phyloP scores from a whole-genome alignment of 768 basidiomycete species.

The Termitomyces sp. region DNA sequence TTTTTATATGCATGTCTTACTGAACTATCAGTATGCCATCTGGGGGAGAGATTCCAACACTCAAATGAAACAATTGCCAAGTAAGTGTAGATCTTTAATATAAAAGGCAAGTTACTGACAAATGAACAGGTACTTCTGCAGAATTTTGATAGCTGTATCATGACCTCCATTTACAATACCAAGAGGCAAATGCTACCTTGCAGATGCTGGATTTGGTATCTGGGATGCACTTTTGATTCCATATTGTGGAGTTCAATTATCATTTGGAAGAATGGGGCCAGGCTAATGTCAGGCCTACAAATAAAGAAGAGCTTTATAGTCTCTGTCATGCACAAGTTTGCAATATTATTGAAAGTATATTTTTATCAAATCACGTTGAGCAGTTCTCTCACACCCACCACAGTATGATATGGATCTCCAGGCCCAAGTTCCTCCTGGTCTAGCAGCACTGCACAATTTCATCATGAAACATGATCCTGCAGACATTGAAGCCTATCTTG shows the following conservation, averaged over 20 bases:
- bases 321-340: no score
- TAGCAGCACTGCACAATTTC: constrained; percentile 16
- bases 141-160: not conserved
- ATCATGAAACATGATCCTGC: constrained; percentile 24
- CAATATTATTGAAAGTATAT: no score
- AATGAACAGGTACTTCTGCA: not conserved
- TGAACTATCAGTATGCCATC: constrained; percentile 10
- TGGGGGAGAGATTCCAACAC: no score
- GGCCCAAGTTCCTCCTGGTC: constrained; percentile 20
- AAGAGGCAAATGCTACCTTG: constrained; percentile 26
- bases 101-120: not conserved
- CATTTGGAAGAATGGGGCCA: constrained; percentile 34
- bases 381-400: constrained; percentile 14
- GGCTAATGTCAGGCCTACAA: constrained; percentile 11
- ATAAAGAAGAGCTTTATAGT: constrained; percentile 22
- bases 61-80: no score
- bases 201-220: no score
- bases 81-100: no score
- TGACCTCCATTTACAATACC: constrained; percentile 22
- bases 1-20: constrained; percentile 23
- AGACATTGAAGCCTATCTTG: constrained; percentile 17
- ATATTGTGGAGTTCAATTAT: constrained; percentile 30
- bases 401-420: constrained; percentile 22
- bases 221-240: constrained; percentile 31
- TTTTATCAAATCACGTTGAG: constrained; percentile 21